Evolutionary conservation across 495 filamentous ascomycete genomes (phyloP), one percentile per base, ranked within the genome.

Genomic region (Talaromyces wortmannii): DNA sequence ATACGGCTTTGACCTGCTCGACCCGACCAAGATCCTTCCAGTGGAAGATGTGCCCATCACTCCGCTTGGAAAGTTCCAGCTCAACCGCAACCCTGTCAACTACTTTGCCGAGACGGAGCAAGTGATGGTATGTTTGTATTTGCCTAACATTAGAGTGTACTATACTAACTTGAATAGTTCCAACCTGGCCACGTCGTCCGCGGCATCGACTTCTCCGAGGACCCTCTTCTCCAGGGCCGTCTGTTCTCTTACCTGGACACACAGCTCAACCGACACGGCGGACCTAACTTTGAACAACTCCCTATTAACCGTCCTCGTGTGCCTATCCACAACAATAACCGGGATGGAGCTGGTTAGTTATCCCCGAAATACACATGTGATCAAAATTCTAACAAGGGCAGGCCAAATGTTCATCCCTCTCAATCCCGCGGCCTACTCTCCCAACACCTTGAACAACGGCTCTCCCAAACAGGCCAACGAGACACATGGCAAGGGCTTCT

Each of bases 91-190:
- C 68, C 82, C 85, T 0, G 73, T 65, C 31, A 90, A 91, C 69
- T 91, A 86, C 74, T 91, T 91, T 64, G 86, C 88, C 8, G 88
- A 90, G 65, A 87, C 85, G 0, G 88, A 90, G 66, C 85, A 89
- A 65, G 68, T 82, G 61, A 84, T 84, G 81, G 82, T 85, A 67
- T 48, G 75, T 70, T 17, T 15, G 5, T 23, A 15, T 40, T 48
- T 18, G 7, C 7, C 12, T 10, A 13, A 7, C 4, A 8, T 13
- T 30, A 45, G 6, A 8, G 17, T 30, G 13, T 6, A 5, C 10
- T 4, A 1, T 29, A 3, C 31, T 55, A 7, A 55, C 52, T 62
- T 67, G 67, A 47, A 47, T 60, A 62, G 59, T 61, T 61, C 53
- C 59, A 61, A 58, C 59, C 66, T 30, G 63, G 72, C 48, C 74